Conservation (phyloP, 352 stramenopile genomes). For the Pythium chondricola region DNA sequence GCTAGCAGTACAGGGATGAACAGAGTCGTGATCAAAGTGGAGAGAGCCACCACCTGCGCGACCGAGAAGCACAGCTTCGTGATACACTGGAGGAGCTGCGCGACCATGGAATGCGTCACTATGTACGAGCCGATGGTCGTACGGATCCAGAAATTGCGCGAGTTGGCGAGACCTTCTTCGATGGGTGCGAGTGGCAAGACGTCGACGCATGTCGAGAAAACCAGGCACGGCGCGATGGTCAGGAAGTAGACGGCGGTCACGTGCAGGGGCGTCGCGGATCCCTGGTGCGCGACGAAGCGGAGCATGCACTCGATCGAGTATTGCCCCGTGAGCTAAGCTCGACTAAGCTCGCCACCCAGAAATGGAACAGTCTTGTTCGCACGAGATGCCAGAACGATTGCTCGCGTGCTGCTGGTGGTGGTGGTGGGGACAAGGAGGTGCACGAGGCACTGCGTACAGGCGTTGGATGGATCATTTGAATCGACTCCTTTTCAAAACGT, state of each 20-base stretch:
- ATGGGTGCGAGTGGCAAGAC: background rate
- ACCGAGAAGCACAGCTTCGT: background rate
- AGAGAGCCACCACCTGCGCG: background rate
- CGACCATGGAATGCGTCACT: background rate
- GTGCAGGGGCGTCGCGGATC: background rate
- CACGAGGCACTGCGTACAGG: too few relatives aligned
- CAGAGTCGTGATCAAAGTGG: background rate
- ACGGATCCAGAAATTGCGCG: conserved; percentile 8
- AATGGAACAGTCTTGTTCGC: too few relatives aligned
- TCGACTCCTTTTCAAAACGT: too few relatives aligned
- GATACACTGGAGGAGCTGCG: conserved; percentile 1
- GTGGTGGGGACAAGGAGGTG: too few relatives aligned
- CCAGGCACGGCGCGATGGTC: background rate
- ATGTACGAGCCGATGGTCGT: background rate
- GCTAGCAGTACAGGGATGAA: background rate
- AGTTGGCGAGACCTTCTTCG: background rate
- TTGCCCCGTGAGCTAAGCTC: conserved; percentile 27
- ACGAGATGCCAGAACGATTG: too few relatives aligned
- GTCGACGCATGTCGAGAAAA: background rate
- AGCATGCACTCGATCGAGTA: conserved; percentile 26
- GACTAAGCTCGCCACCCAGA: conserved; percentile 8
- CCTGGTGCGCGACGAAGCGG: background rate
- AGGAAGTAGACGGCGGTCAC: background rate
- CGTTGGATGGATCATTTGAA: too few relatives aligned
- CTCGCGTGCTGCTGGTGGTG: too few relatives aligned